phyloP scores from a whole-genome alignment of 2,329 filamentous ascomycete genomes.

The Nothophoma quercina region DNA sequence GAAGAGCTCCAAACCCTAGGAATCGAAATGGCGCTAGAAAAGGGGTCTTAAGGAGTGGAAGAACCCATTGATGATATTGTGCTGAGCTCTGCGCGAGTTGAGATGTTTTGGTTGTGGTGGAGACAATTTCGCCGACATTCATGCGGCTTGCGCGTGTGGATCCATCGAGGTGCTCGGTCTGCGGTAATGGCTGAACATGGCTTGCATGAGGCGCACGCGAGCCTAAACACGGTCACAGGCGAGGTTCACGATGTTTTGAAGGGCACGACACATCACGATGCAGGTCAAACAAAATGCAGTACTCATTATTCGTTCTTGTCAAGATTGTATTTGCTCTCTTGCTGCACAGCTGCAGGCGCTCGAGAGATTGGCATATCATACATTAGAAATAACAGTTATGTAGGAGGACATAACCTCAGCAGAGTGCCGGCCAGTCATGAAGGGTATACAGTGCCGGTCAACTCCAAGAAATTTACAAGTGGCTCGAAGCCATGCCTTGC shows the following conservation, averaged over 20 bases:
- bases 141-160: slow-evolving; percentile 18
- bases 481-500: slow-evolving; percentile 28
- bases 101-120: slow-evolving; percentile 19
- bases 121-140: slow-evolving; percentile 31
- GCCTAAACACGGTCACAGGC: neutral
- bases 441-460: slow-evolving; percentile 37
- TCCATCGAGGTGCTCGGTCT: slow-evolving; percentile 26
- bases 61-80: slow-evolving; percentile 25
- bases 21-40: slow-evolving; percentile 6
- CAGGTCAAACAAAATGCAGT: neutral
- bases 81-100: slow-evolving; percentile 2
- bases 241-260: neutral
- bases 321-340: slow-evolving; percentile 47
- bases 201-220: slow-evolving; percentile 11
- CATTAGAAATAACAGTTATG: slow-evolving; percentile 54
- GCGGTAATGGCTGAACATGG: slow-evolving; percentile 11
- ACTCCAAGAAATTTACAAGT: slow-evolving; percentile 51
- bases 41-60: slow-evolving; percentile 28
- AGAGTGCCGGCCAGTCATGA: slow-evolving; percentile 36
- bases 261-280: neutral
- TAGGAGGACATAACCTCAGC: slow-evolving; percentile 49
- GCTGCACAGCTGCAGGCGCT: slow-evolving; percentile 41
- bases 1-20: neutral
- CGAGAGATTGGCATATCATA: slow-evolving; percentile 47
- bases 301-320: slow-evolving; percentile 18